phyloP scores from a whole-genome alignment of 768 basidiomycete species.

The Amanita exitialis region DNA sequence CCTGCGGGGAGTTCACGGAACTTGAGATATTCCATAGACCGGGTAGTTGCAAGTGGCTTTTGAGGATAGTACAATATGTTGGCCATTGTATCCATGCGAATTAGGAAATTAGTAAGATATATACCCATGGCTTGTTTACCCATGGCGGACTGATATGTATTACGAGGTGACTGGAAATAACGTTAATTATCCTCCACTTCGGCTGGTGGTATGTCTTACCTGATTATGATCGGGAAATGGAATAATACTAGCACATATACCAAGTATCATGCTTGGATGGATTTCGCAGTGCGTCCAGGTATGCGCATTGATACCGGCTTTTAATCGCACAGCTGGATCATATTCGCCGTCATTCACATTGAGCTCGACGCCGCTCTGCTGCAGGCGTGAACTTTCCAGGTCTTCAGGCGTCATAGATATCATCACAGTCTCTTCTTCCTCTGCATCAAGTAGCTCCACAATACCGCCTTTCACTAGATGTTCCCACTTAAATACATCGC shows the following conservation, averaged over 20 bases:
- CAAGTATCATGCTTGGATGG: conserved; percentile 97
- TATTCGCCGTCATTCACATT: conserved; percentile 58
- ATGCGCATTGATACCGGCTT: conserved; percentile 75
- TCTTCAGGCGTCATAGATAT: conserved; percentile 99
- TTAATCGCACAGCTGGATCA: conserved; percentile 83
- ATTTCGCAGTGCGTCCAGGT: conserved; percentile 99
- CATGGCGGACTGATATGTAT: conserved; percentile 99
- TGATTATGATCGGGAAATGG: conserved; percentile 99
- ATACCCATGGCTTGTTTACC: conserved; percentile 99
- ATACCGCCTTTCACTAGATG: conserved; percentile 79
- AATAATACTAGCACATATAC: conserved; percentile 97
- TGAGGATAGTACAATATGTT: conserved; percentile 99
- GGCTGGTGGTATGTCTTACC: conserved; percentile 32
- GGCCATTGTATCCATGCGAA: conserved; percentile 99
- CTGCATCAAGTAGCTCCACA: conserved; percentile 91
- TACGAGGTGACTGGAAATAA: conserved; percentile 81
- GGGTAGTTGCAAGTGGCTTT: conserved; percentile 96
- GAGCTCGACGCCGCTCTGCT: conserved; percentile 48
- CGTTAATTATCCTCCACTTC: background rate
- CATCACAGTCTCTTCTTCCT: conserved; percentile 99
- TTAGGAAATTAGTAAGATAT: conserved; percentile 94
- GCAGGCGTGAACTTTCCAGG: conserved; percentile 71
- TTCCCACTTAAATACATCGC: conserved; percentile 74
- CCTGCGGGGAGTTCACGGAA: conserved; percentile 98
- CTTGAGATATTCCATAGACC: conserved; percentile 98